Base-by-base conservation (phyloP, 202 grass and related monocot genomes). In the Brachypodium distachyon region DNA sequence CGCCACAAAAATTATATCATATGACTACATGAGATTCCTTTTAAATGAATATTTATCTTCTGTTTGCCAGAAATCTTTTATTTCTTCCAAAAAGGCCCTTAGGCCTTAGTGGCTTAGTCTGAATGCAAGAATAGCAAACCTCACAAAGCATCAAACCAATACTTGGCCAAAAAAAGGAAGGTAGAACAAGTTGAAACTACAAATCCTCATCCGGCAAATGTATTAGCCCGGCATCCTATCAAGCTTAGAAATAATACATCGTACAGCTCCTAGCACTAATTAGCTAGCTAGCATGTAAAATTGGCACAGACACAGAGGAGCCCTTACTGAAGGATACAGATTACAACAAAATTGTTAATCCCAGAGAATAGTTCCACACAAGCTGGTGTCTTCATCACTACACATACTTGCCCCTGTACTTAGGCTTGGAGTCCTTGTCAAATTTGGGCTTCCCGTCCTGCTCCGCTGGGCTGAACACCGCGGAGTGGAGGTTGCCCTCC, bases 331-430 rank as follows among this genome's bases (percentile, higher is more conserved):
- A 53, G 38, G 76, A 78, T 66, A 77, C 72, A 65, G 10, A 58
- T 59, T 44, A 63, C 76, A 14, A 57, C 17, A 75, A 67, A 82
- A 67, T 12, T 44, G 36, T 33, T 31, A 7, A 14, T 10, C 39
- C 12, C 18, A 3, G 49, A 42, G 49, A 32, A 18, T 9, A 61
- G 26, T 48, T 39, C 47, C 49, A 39, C 16, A 42, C 25, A 7
- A 49, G 58, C 65, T 57, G 82, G 37, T 38, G 66, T 74, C 39
- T 37, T 26, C 26, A 6, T 57, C 67, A 16, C 61, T 90, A 94
- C 65, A 98, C 91, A 34, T 98, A 98, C 61, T 99, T 99, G 70
- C 91, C 91, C 60, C 96, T 88, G 77, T 98, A 95, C 77, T 92
- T 98, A 2, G 95, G 91, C 57, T 98, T 98, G 10, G 81, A 87